Percentiles rank a stretch among this genome's conserved stretches.
phyloP scores from a whole-genome alignment of 164 flowering plant species.

The Santalum album region DNA sequence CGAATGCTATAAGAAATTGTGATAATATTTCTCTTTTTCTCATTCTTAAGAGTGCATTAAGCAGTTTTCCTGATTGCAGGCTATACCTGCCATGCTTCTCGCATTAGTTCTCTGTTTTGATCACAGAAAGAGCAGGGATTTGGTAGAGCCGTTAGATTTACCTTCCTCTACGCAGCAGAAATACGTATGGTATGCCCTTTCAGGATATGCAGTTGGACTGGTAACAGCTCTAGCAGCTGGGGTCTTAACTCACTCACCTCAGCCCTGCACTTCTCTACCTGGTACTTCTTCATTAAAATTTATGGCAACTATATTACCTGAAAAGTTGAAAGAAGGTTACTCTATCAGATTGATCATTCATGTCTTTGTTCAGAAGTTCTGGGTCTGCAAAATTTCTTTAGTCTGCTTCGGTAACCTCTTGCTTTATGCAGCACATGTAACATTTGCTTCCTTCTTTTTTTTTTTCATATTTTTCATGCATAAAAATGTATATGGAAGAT shows the following conservation, averaged over 20 bases:
- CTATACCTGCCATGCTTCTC: conserved; percentile 94
- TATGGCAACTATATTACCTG: not conserved
- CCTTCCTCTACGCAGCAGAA: conserved; percentile 57
- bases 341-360: no score
- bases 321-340: no score
- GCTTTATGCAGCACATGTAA: no score
- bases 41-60: no score
- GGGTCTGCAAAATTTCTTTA: no score
- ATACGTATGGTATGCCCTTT: conserved; percentile 81
- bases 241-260: conserved; percentile 73
- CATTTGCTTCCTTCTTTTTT: no score
- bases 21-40: not conserved
- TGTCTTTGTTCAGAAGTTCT: no score
- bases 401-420: no score
- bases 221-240: conserved; percentile 80
- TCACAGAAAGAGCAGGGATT: conserved; percentile 53
- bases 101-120: conserved; percentile 90
- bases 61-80: conserved; percentile 52
- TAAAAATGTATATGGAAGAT: no score
- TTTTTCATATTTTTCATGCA: no score
- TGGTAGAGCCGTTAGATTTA: conserved; percentile 33
- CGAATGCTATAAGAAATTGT: not conserved
- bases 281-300: conserved; percentile 37
- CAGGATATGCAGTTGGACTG: conserved; percentile 79
- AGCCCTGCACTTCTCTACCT: conserved; percentile 96